Base-by-base conservation (phyloP, 768 basidiomycete genomes). In the Tricholoma sp. region DNA sequence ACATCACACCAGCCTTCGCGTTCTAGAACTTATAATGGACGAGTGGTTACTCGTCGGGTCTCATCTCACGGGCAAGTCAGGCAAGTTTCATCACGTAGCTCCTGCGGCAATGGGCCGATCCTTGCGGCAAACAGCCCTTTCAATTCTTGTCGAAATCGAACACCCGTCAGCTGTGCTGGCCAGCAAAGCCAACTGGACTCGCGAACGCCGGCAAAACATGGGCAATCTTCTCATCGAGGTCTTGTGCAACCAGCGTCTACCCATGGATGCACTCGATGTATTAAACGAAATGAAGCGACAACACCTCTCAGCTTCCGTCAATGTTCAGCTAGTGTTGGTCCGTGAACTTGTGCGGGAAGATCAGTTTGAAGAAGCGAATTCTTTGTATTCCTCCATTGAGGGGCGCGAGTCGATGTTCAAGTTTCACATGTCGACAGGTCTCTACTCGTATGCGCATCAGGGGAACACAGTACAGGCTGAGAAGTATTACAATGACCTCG, bases 371-470 rank as follows among this genome's bases (percentile, higher is more conserved):
- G 65, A 71, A 0, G 85, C 84, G 10, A 77, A 78, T 54, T 65
- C 68, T 24, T 62, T 83, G 21, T 83, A 75, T 61, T 34, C 68
- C 18, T 61, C 71, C 5, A 52, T 81, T 32, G 37, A 59, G 18
- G 41, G 58, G 45, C 54, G 18, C 29, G 21, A 61, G 47, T 57
- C 59, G 9, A 49, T 53, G 10, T 50, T 53, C 41, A 54, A 50
- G 19, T 37, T 37, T 10, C 68, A 74, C 55, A 63, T 73, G 19
- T 73, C 72, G 41, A 74, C 77, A 0, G 84, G 80, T n/a, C 71
- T 88, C 5, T 73, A 76, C 64, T 68, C 87, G 16, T 74, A 74
- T 63, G 75, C 84, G 6, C 77, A 76, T 24, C 74, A 80, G 55
- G 87, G 86, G 27, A 72, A 86, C 58, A 61, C 70, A 16, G 62